These are phyloP conservation scores for Sporisorium reilianum DNA, from an alignment of 1,284 basidiomycete genomes.

Conservation along the genomic window DNA sequence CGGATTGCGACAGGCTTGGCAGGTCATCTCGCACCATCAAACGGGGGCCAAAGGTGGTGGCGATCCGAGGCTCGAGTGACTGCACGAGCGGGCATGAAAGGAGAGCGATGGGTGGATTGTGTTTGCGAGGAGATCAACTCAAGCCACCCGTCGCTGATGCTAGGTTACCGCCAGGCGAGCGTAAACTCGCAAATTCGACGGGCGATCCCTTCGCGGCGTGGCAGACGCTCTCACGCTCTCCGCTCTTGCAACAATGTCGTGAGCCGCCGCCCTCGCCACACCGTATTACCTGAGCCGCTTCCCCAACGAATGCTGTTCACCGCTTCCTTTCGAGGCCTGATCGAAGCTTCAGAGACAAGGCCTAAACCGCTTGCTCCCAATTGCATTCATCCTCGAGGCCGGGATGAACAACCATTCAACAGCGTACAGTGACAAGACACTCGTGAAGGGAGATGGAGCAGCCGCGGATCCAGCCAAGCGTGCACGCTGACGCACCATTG, in stretches of 20 bases:
- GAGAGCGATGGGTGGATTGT: no score
- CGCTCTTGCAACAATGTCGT: not conserved
- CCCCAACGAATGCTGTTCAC: no score
- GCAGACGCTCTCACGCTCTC: not conserved
- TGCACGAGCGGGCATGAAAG: no score
- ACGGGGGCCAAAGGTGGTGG: no score
- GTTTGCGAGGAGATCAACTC: slow-evolving; percentile 52
- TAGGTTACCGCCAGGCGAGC: slow-evolving; percentile 14
- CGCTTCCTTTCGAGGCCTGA: no score
- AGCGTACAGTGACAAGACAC: not conserved
- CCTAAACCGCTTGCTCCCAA: no score
- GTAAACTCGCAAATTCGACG: not conserved
- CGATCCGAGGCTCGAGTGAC: no score
- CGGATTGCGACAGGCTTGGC: no score
- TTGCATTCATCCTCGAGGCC: not conserved
- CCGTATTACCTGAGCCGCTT: slow-evolving; percentile 5
- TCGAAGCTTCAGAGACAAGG: no score
- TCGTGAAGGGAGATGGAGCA: not conserved
- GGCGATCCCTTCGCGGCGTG: not conserved
- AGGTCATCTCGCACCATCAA: no score
- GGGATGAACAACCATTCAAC: not conserved
- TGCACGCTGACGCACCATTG: not conserved
- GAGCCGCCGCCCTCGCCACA: slow-evolving; percentile 1
- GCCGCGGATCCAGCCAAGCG: not conserved
- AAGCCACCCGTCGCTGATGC: slow-evolving; percentile 49